phyloP scores from a whole-genome alignment of 2,329 filamentous ascomycete species.

The Exophiala spinifera region DNA sequence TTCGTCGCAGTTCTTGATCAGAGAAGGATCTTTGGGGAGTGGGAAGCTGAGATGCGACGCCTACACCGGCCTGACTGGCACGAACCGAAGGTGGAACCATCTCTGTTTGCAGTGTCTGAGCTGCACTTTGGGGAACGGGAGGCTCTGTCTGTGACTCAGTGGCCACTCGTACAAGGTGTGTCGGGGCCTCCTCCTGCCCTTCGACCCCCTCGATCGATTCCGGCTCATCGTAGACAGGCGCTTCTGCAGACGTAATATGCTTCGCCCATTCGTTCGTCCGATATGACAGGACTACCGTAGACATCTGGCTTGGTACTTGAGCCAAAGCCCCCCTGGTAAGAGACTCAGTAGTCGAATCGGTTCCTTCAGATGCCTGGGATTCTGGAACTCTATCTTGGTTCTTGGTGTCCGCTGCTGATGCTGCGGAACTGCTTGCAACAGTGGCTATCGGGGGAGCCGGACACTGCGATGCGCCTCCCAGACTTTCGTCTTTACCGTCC shows the following conservation, averaged over 20 bases:
- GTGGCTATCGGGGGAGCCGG: too few relatives aligned
- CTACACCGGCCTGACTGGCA: conserved; percentile 17
- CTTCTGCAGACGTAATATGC: conserved; percentile 74
- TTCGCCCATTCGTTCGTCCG: conserved; percentile 97
- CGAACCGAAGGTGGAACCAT: conserved; percentile 10
- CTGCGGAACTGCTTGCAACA: too few relatives aligned
- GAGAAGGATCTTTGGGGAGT: conserved; percentile 13
- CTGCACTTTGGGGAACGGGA: not conserved
- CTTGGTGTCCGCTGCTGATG: too few relatives aligned
- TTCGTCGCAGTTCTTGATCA: conserved; percentile 16
- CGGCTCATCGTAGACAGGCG: conserved; percentile 63
- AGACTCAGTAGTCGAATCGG: conserved; percentile 27
- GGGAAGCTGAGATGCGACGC: conserved; percentile 16
- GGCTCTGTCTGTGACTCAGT: too few relatives aligned
- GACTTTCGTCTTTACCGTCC: too few relatives aligned
- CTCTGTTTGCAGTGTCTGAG: not conserved
- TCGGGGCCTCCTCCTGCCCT: conserved; percentile 13
- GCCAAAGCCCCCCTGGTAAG: conserved; percentile 44
- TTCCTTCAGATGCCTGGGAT: conserved; percentile 13
- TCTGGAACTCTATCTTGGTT: not conserved
- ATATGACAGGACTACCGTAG: conserved; percentile 75
- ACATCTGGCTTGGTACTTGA: conserved; percentile 66
- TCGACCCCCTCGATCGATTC: conserved; percentile 44
- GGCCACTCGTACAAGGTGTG: conserved; percentile 10
- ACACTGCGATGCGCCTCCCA: too few relatives aligned